Percentiles rank a stretch among this genome's conserved stretches.
Evolutionary conservation across 2,329 filamentous ascomycete species (phyloP).

Genomic region (Gnomoniopsis sp.): DNA sequence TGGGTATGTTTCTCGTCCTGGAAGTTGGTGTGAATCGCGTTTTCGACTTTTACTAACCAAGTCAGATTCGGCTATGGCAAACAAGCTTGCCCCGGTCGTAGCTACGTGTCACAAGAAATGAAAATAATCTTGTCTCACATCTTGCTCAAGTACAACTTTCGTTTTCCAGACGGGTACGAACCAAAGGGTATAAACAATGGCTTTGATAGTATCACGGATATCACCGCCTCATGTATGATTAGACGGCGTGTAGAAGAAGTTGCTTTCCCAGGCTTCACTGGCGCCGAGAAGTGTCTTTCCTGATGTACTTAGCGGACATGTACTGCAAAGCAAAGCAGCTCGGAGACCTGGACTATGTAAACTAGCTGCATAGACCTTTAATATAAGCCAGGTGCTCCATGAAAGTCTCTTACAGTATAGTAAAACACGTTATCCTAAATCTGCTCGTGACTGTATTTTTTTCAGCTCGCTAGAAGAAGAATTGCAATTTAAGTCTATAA

Average conservation of each 20-base stretch:
- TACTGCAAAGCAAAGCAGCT: too few species aligned
- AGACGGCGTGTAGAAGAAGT: background rate
- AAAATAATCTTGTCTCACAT: background rate
- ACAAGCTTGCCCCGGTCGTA: background rate
- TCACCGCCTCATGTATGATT: background rate
- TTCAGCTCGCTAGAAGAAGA: too few species aligned
- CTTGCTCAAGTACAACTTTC: background rate
- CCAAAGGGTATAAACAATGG: background rate
- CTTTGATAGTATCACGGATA: background rate
- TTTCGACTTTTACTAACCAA: too few species aligned
- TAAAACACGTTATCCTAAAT: too few species aligned
- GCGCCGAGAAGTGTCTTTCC: background rate
- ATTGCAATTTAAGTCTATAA: too few species aligned
- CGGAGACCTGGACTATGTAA: too few species aligned
- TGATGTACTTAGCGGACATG: too few species aligned
- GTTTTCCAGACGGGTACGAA: background rate
- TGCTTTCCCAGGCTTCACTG: background rate
- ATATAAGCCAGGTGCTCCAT: too few species aligned
- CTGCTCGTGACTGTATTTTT: too few species aligned
- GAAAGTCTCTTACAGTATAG: too few species aligned
- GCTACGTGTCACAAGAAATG: background rate
- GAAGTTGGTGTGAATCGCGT: too few species aligned
- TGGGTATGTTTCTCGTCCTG: background rate
- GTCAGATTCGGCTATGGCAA: background rate
- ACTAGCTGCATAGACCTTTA: too few species aligned